A percentile compares a stretch with the other conserved stretches of the same genome.
Evolutionary conservation across 2,329 filamentous ascomycete genomes (phyloP).

Genomic region (Lomentospora prolificans): DNA sequence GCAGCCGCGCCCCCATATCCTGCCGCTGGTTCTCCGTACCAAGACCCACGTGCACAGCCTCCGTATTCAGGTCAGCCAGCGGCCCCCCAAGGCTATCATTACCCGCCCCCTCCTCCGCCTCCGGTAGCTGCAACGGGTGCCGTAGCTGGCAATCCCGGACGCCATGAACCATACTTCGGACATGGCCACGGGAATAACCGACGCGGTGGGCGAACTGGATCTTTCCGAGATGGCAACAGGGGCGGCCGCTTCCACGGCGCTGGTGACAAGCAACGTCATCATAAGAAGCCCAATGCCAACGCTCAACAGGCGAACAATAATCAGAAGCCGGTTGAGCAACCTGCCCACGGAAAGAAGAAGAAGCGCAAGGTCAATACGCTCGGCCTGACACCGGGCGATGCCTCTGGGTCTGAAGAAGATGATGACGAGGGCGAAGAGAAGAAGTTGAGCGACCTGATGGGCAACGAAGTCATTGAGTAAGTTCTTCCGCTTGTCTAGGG

Average conservation of each 20-base stretch:
- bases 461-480: constrained; percentile 45
- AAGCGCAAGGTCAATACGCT: constrained; percentile 63
- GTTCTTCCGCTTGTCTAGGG: constrained; percentile 17
- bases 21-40: not conserved
- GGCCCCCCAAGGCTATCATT: constrained; percentile 20
- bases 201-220: constrained; percentile 25
- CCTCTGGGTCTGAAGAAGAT: constrained; percentile 56
- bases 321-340: constrained; percentile 3
- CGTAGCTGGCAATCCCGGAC: constrained; percentile 12
- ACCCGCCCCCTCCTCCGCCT: constrained; percentile 29
- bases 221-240: constrained; percentile 23
- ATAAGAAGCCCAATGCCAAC: constrained; percentile 13
- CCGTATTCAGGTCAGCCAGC: constrained; percentile 1
- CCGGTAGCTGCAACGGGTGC: constrained; percentile 18
- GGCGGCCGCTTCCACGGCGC: constrained; percentile 38
- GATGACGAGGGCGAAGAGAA: constrained; percentile 66
- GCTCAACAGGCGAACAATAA: constrained; percentile 17
- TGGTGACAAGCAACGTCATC: constrained; percentile 25
- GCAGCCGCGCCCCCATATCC: not conserved
- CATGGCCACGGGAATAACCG: constrained; percentile 21
- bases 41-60: constrained; percentile 2
- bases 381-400: constrained; percentile 58
- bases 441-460: constrained; percentile 45
- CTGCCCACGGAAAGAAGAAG: constrained; percentile 47
- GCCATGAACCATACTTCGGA: constrained; percentile 22